phyloP scores from a whole-genome alignment of 2,329 filamentous ascomycete species.

The Neoscytalidium dimidiatum region DNA sequence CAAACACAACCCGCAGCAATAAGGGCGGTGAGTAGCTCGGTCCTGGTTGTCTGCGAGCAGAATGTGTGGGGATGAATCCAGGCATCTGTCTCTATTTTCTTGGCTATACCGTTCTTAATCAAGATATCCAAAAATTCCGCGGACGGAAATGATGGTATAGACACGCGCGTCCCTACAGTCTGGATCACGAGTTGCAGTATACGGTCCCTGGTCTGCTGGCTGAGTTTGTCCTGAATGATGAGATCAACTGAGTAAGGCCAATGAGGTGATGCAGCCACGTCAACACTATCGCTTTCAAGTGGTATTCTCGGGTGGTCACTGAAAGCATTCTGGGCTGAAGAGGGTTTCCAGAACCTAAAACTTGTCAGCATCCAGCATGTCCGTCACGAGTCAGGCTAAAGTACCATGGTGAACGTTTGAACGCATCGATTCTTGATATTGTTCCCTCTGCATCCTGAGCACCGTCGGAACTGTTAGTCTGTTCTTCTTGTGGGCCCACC shows the following conservation, averaged over 20 bases:
- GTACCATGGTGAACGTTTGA: slow-evolving; percentile 3
- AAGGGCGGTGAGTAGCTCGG: slow-evolving; percentile 31
- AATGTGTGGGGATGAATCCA: slow-evolving; percentile 37
- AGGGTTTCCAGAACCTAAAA: slow-evolving; percentile 31
- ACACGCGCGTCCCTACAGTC: slow-evolving; percentile 30
- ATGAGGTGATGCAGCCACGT: slow-evolving; percentile 33
- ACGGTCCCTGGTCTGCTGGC: slow-evolving; percentile 27
- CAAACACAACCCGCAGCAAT: slow-evolving; percentile 35
- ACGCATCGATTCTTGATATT: neutral
- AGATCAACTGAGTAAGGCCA: slow-evolving; percentile 29
- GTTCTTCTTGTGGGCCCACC: neutral
- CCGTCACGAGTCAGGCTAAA: neutral
- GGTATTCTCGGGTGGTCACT: slow-evolving; percentile 30
- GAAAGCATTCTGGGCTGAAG: slow-evolving; percentile 32
- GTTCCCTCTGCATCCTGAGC: neutral
- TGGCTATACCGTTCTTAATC: slow-evolving; percentile 35
- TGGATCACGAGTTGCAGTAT: slow-evolving; percentile 35
- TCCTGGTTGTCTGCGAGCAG: slow-evolving; percentile 25
- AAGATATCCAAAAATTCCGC: slow-evolving; percentile 32
- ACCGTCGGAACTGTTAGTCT: neutral
- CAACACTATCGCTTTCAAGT: slow-evolving; percentile 30
- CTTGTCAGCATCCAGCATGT: slow-evolving; percentile 19
- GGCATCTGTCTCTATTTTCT: slow-evolving; percentile 34
- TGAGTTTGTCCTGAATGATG: slow-evolving; percentile 27
- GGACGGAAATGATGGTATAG: slow-evolving; percentile 34